Evolutionary conservation across 257 asterid genomes (phyloP).

Genomic region (Solanum paucissectum): DNA sequence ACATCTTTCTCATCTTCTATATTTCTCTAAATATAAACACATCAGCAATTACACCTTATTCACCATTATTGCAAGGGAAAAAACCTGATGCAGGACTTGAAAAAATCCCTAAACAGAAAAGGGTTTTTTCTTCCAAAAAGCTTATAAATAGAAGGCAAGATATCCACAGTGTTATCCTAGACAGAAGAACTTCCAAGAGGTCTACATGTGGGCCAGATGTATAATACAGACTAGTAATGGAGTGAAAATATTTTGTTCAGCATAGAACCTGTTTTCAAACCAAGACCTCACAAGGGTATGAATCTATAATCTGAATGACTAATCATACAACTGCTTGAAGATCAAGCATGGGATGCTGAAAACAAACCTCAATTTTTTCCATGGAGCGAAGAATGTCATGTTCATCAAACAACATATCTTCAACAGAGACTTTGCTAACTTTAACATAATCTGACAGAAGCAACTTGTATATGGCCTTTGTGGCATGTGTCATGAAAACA

Average conservation of each 20-base stretch:
- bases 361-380: slow-evolving; percentile 88
- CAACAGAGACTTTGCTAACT: slow-evolving; percentile 98
- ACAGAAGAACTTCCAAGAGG: background rate
- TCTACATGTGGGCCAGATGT: background rate
- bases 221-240: background rate
- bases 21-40: background rate
- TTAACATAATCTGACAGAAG: slow-evolving; percentile 85
- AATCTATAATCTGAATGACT: background rate
- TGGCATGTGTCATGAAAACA: slow-evolving; percentile 96
- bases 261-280: background rate
- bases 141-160: background rate
- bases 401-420: slow-evolving; percentile 86
- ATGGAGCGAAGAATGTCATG: slow-evolving; percentile 72
- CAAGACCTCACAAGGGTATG: background rate
- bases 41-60: background rate
- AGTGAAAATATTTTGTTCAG: background rate
- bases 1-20: background rate
- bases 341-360: background rate
- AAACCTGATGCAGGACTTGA: background rate
- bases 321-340: background rate
- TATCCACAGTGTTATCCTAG: background rate
- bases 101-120: background rate
- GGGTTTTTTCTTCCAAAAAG: background rate
- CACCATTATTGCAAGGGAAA: background rate
- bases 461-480: slow-evolving; percentile 91